Conservation (phyloP, 1,139 yeast species). For the Eremothecium sinecaudum region DNA sequence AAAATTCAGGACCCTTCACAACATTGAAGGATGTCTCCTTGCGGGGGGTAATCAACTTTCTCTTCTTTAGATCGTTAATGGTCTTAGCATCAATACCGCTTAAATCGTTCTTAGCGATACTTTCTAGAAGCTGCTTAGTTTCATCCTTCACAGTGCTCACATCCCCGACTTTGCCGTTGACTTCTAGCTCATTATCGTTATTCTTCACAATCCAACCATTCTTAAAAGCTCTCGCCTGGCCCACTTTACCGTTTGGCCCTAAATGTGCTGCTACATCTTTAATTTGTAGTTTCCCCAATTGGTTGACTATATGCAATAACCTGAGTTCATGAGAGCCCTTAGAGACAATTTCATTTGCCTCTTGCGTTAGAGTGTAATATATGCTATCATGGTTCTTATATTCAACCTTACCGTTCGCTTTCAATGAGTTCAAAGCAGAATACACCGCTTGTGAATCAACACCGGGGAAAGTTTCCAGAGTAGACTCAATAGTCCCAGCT, state of each 20-base stretch:
- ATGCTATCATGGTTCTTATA: slow-evolving; percentile 71
- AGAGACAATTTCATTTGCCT: slow-evolving; percentile 68
- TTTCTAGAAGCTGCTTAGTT: slow-evolving; percentile 55
- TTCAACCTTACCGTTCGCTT: slow-evolving; percentile 73
- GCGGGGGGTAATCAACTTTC: slow-evolving; percentile 68
- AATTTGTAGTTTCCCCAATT: slow-evolving; percentile 72
- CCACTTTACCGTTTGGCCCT: slow-evolving; percentile 79
- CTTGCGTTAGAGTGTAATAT: slow-evolving; percentile 64
- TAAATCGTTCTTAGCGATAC: slow-evolving; percentile 39
- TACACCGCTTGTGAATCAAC: slow-evolving; percentile 46
- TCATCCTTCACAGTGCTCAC: slow-evolving; percentile 42
- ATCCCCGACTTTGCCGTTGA: slow-evolving; percentile 40
- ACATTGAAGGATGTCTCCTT: slow-evolving; percentile 71
- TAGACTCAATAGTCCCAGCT: slow-evolving; percentile 53
- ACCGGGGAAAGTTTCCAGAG: slow-evolving; percentile 48
- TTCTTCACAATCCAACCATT: slow-evolving; percentile 92
- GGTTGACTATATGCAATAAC: slow-evolving; percentile 64
- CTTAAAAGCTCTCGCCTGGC: slow-evolving; percentile 97
- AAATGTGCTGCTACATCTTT: slow-evolving; percentile 64
- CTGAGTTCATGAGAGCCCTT: slow-evolving; percentile 89
- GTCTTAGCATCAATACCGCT: slow-evolving; percentile 59
- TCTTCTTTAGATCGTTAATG: slow-evolving; percentile 79
- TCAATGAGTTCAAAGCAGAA: slow-evolving; percentile 77
- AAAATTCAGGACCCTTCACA: slow-evolving; percentile 74
- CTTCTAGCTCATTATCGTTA: slow-evolving; percentile 61